Conservation (phyloP, 192 early-diverging fungal species). For the Backusella luteola region DNA sequence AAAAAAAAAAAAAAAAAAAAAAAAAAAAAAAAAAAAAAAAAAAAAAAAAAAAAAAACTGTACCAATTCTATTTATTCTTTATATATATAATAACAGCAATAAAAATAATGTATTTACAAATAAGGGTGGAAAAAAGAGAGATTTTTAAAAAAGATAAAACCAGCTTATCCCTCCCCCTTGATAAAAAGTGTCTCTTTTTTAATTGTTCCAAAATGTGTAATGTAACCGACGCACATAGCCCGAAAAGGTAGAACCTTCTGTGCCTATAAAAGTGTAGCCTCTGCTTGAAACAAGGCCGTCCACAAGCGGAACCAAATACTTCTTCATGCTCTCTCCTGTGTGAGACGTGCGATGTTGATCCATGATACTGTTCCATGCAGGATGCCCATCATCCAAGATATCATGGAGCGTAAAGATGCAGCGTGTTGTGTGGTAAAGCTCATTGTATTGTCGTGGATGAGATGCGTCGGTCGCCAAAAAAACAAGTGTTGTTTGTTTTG, state of each 20-base stretch:
- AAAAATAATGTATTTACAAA: constrained; percentile 3
- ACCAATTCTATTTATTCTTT: constrained; percentile 4
- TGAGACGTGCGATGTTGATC: constrained; percentile 14
- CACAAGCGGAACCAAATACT: constrained; percentile 28
- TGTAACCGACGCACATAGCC: constrained; percentile 34
- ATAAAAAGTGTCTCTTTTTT: not conserved
- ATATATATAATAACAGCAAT: not conserved
- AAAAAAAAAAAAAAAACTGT: not conserved
- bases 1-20: too few species aligned
- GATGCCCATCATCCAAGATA: constrained; percentile 27
- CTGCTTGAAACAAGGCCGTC: constrained; percentile 33
- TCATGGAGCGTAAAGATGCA: constrained; percentile 49
- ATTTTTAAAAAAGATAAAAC: not conserved
- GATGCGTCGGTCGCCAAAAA: constrained; percentile 53
- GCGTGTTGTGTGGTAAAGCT: constrained; percentile 37
- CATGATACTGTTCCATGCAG: constrained; percentile 15
- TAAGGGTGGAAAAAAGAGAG: not conserved
- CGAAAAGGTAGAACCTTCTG: constrained; percentile 32
- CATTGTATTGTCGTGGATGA: constrained; percentile 37
- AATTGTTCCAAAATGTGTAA: constrained; percentile 6
- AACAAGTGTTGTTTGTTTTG: constrained; percentile 31
- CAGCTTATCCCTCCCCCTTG: not conserved
- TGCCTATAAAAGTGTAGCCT: constrained; percentile 31
- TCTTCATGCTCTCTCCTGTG: constrained; percentile 22
- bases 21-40: too few species aligned